Conservation (phyloP, 352 stramenopile species). For the Pythium sp. region DNA sequence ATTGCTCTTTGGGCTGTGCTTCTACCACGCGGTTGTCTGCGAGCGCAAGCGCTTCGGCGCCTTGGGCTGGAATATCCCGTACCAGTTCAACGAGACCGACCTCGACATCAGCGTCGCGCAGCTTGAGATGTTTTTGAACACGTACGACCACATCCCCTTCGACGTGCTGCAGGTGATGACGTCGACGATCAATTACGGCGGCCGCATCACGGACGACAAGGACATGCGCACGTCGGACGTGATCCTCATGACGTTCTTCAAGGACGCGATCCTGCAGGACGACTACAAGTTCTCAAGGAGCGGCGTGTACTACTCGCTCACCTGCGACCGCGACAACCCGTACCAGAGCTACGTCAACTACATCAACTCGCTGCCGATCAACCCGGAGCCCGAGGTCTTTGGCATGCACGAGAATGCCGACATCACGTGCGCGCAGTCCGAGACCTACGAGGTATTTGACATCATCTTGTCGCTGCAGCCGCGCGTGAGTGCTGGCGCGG, state of each 20-base stretch:
- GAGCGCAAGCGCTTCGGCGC: constrained; percentile 94
- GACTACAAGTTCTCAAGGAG: constrained; percentile 75
- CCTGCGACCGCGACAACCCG: constrained; percentile 61
- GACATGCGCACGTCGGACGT: constrained; percentile 90
- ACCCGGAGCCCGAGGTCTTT: constrained; percentile 90
- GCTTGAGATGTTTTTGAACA: constrained; percentile 87
- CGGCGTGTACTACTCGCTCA: constrained; percentile 87
- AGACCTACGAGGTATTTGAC: constrained; percentile 87
- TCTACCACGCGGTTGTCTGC: constrained; percentile 91
- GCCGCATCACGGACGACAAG: constrained; percentile 93
- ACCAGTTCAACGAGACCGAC: constrained; percentile 97
- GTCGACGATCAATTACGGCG: constrained; percentile 94
- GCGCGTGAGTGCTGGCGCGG: constrained; percentile 54
- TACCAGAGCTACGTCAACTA: constrained; percentile 91
- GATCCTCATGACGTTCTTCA: constrained; percentile 90
- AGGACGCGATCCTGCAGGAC: constrained; percentile 68
- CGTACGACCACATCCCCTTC: constrained; percentile 83
- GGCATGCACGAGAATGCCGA: constrained; percentile 94
- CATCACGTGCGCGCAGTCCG: constrained; percentile 90
- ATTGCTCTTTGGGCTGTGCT: constrained; percentile 91
- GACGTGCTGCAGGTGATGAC: constrained; percentile 92
- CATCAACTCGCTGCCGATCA: constrained; percentile 91
- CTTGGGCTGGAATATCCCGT: constrained; percentile 96
- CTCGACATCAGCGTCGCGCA: constrained; percentile 87
- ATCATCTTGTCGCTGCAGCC: constrained; percentile 85